These are phyloP conservation scores for Ziziphus jujuba DNA, from an alignment of 306 rosid genomes.

Conservation along the genomic window DNA sequence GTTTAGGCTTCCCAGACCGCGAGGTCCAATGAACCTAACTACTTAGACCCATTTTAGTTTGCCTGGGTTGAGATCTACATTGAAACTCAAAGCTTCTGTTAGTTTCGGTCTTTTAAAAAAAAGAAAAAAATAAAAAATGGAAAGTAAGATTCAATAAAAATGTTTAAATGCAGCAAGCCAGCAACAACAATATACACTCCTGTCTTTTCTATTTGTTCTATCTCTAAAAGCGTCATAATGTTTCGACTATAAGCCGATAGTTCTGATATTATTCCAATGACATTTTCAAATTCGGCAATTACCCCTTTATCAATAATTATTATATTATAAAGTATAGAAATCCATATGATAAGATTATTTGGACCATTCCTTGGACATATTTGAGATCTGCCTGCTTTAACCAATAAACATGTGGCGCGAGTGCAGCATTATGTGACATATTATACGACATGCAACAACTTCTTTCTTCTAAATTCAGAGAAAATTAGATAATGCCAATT, in stretches of 20 bases:
- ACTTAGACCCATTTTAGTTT: too few species aligned
- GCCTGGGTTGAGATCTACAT: too few species aligned
- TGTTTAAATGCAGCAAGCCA: too few species aligned
- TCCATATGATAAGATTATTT: not conserved
- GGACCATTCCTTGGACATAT: not conserved
- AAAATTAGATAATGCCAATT: conserved; percentile 1
- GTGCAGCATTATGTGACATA: not conserved
- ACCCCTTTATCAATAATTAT: not conserved
- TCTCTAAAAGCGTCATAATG: not conserved
- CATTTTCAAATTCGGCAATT: not conserved
- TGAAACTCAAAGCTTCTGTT: too few species aligned
- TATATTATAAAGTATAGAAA: not conserved
- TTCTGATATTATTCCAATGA: not conserved
- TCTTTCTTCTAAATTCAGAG: not conserved
- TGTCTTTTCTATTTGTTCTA: not conserved
- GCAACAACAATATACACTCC: too few species aligned
- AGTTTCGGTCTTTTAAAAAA: too few species aligned
- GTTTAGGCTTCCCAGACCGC: too few species aligned
- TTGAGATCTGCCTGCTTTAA: conserved; percentile 3
- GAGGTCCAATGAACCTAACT: too few species aligned
- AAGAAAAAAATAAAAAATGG: too few species aligned
- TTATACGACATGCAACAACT: not conserved
- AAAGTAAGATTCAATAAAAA: too few species aligned
- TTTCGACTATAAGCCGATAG: not conserved
- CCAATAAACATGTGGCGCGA: not conserved